These are phyloP conservation scores for Diaporthe amygdali DNA, from an alignment of 2,329 filamentous ascomycete genomes.

Conservation along the genomic window DNA sequence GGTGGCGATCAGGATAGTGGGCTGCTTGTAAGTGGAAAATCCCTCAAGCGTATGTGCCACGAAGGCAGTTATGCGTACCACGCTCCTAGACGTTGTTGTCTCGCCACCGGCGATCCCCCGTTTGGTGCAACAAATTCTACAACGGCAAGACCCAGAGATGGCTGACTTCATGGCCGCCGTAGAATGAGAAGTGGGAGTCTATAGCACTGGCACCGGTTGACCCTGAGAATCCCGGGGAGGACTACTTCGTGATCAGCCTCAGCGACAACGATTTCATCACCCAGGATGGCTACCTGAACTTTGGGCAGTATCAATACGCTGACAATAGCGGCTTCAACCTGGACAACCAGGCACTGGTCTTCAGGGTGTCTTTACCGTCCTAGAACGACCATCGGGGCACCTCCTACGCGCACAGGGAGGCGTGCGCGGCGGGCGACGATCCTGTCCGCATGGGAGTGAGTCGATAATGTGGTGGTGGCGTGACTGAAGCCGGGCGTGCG, in stretches of 20 bases:
- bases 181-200: conserved; percentile 80
- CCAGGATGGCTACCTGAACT: conserved; percentile 67
- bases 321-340: conserved; percentile 62
- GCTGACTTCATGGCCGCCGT: background rate
- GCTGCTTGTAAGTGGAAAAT: conserved; percentile 46
- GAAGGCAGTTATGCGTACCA: background rate
- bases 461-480: background rate
- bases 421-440: background rate
- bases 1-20: conserved; percentile 63
- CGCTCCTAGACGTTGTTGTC: background rate
- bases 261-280: conserved; percentile 81
- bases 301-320: conserved; percentile 58
- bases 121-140: background rate
- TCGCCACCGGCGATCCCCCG: background rate
- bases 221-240: conserved; percentile 42
- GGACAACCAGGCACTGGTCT: conserved; percentile 68
- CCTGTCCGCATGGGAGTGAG: background rate
- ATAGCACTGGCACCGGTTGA: conserved; percentile 67
- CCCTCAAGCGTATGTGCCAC: background rate
- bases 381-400: background rate
- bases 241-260: conserved; percentile 70
- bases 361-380: conserved; percentile 52
- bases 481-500: background rate
- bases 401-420: background rate
- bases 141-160: background rate